Base-by-base conservation (phyloP, 352 stramenopile genomes). In the Pythium chondricola region DNA sequence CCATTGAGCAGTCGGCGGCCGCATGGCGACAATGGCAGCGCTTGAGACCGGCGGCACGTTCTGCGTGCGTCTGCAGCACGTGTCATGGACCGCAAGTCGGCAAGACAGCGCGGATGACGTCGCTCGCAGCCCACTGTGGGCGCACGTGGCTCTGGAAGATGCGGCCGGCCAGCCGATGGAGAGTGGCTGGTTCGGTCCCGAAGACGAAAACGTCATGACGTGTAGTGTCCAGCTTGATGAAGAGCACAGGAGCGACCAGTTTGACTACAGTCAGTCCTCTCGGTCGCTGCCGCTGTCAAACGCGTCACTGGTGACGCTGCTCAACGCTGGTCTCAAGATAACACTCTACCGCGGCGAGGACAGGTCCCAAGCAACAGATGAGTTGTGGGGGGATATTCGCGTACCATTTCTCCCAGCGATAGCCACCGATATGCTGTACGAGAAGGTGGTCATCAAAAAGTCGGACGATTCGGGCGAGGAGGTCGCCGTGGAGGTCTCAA, bases 161-260 rank as follows among this genome's bases (percentile, higher is more conserved):
- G 45, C 46, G 17, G 40, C 26, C 4, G 61, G 63, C 26, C 48
- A 54, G 40, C 50, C 63, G 0, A 51, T 77, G 17, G 62, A 79
- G 27, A 38, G 54, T 32, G 54, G 83, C 13, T 87, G 75, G 75
- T 87, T 87, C 51, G 16, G 51, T 3, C 35, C 20, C 0, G 69
- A 83, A 14, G 63, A 81, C 32, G 75, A 74, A 39, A 85, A 85
- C 37, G 62, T 62, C 48, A 56, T 67, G 31, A 79, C 69, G 9
- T 58, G 53, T 33, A 74, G 52, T 48, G 41, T 87, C 11, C 37
- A 58, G 26, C 35, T 66, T n/a, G 51, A 57, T 9, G 27, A n/a
- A 6, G 38, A 32, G 17, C 17, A 43, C 10, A 16, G 13, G 8
- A 21, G 42, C 13, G 6, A 27, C 4, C 29, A 2, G 26, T 16